phyloP scores from a whole-genome alignment of 345 rosid genomes.

The Camelina hispida region DNA sequence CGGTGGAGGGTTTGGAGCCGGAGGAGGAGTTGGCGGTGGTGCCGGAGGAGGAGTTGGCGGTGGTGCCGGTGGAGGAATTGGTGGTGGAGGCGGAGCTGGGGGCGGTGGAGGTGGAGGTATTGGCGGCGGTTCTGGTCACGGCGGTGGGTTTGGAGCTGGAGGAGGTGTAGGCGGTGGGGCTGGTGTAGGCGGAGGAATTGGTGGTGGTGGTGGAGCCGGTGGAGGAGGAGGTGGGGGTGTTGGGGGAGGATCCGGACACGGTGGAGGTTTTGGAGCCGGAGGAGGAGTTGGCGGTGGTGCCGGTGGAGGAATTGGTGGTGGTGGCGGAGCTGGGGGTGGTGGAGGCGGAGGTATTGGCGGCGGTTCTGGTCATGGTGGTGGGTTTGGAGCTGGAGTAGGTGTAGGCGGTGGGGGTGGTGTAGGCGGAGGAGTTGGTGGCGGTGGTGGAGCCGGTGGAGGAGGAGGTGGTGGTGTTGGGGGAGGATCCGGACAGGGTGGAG shows the following conservation, averaged over 20 bases:
- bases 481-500: conserved; percentile 48
- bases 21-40: conserved; percentile 44
- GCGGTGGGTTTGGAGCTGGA: conserved; percentile 51
- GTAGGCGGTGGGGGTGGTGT: conserved; percentile 46
- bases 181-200: conserved; percentile 47
- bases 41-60: conserved; percentile 43
- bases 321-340: conserved; percentile 47
- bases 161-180: conserved; percentile 43
- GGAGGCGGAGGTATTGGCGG: conserved; percentile 59
- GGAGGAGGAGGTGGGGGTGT: conserved; percentile 55
- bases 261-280: conserved; percentile 52
- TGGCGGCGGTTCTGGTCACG: conserved; percentile 52
- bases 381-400: conserved; percentile 53
- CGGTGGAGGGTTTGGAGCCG: conserved; percentile 54
- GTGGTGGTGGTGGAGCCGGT: conserved; percentile 53
- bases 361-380: conserved; percentile 54
- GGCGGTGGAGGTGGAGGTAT: conserved; percentile 47
- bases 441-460: conserved; percentile 45
- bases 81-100: conserved; percentile 50
- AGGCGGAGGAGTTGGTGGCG: conserved; percentile 50
- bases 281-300: conserved; percentile 57
- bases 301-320: conserved; percentile 45
- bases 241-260: conserved; percentile 51
- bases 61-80: conserved; percentile 32
- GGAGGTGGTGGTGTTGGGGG: conserved; percentile 45